phyloP scores from a whole-genome alignment of 2,329 filamentous ascomycete species.

The Aspergillus calidoustus region DNA sequence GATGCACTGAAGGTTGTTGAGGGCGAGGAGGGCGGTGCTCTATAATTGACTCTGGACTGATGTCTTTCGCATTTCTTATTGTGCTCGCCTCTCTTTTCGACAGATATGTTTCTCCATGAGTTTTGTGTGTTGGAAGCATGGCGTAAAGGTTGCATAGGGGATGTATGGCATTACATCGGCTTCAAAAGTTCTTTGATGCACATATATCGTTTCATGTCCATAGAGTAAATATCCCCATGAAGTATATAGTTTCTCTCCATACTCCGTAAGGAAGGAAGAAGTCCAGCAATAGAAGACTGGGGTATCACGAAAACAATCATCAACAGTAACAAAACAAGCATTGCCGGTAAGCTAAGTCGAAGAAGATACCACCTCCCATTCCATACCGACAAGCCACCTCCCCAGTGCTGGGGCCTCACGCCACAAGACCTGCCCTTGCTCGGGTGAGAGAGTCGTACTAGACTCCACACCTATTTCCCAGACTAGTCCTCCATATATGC shows the following conservation, averaged over 20 bases:
- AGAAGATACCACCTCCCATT: constrained; percentile 44
- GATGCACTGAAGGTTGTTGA: constrained; percentile 46
- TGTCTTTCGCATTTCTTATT: too few relatives aligned
- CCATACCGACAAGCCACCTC: constrained; percentile 43
- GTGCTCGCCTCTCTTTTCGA: too few relatives aligned
- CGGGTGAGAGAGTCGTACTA: not conserved
- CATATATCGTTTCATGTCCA: not conserved
- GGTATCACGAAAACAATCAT: not conserved
- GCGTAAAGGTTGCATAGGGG: constrained; percentile 5
- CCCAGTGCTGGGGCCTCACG: constrained; percentile 9
- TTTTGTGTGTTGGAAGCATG: not conserved
- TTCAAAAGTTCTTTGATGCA: not conserved
- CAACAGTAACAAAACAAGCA: not conserved
- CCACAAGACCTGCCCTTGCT: not conserved
- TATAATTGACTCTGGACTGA: not conserved
- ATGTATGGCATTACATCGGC: not conserved
- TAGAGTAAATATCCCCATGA: not conserved
- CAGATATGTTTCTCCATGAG: not conserved
- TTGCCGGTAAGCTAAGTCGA: not conserved
- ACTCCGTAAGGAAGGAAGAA: too few relatives aligned
- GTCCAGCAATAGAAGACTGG: not conserved
- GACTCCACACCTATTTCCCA: constrained; percentile 40
- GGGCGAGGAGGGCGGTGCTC: constrained; percentile 16
- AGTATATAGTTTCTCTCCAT: not conserved
- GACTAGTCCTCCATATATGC: constrained; percentile 36